These are phyloP conservation scores for Jamesozyma piceae DNA, from an alignment of 805 yeast genomes.

Conservation along the genomic window DNA sequence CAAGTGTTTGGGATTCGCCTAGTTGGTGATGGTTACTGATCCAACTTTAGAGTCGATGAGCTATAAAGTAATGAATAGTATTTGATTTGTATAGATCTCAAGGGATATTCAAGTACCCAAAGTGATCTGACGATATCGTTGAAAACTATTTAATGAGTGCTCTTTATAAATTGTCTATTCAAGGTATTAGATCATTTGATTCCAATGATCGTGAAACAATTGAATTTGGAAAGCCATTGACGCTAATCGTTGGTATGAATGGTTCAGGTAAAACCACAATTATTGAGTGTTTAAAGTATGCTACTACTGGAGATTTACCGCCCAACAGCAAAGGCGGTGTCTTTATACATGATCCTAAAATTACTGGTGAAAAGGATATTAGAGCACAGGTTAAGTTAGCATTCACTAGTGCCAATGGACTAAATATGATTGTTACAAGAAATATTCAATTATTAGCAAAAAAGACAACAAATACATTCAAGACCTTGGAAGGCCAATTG, in stretches of 20 bases:
- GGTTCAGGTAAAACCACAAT: constrained; percentile 96
- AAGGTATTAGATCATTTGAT: constrained; percentile 87
- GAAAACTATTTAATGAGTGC: constrained; percentile 33
- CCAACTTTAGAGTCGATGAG: too few species aligned
- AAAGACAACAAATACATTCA: constrained; percentile 59
- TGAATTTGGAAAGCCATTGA: constrained; percentile 81
- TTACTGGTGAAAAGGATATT: constrained; percentile 66
- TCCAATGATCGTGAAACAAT: constrained; percentile 78
- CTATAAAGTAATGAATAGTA: too few species aligned
- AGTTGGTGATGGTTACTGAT: too few species aligned
- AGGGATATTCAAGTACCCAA: too few species aligned
- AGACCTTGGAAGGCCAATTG: constrained; percentile 85
- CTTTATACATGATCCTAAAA: constrained; percentile 84
- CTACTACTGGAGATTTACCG: constrained; percentile 92
- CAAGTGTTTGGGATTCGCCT: too few species aligned
- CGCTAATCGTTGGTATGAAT: constrained; percentile 89
- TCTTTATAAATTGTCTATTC: constrained; percentile 54
- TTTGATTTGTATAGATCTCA: too few species aligned
- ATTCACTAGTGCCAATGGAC: constrained; percentile 61
- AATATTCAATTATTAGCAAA: constrained; percentile 67
- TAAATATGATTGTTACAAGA: constrained; percentile 77
- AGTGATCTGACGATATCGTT: too few species aligned
- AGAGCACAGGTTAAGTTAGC: constrained; percentile 87
- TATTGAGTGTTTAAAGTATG: constrained; percentile 87
- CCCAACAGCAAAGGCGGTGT: constrained; percentile 96